phyloP scores from a whole-genome alignment of 2,329 filamentous ascomycete species.

The Pyrenochaeta sp. region DNA sequence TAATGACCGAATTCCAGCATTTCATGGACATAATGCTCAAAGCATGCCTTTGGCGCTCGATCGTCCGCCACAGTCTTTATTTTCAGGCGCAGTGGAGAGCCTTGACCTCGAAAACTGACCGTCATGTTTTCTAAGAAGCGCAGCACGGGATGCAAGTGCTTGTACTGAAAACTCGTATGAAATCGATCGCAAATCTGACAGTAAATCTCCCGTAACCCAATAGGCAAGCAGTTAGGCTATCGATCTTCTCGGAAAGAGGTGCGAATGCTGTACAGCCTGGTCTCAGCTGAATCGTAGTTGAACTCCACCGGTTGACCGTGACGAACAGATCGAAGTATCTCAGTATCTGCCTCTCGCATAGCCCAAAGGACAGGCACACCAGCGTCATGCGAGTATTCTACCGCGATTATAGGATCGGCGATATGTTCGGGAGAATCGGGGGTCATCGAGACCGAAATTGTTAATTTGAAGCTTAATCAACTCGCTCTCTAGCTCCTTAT shows the following conservation, averaged over 20 bases:
- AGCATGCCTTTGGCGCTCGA: not conserved
- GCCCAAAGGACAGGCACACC: not conserved
- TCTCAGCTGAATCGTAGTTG: not conserved
- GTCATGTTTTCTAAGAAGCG: constrained; percentile 3
- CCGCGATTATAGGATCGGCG: not conserved
- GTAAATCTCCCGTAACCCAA: not conserved
- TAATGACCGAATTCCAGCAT: not conserved
- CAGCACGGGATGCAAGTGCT: not conserved
- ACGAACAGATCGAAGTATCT: not conserved
- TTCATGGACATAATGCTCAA: not conserved
- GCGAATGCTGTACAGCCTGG: not conserved
- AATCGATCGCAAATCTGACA: not conserved
- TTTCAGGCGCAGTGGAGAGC: not conserved
- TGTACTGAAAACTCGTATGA: not conserved
- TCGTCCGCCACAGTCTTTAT: not conserved
- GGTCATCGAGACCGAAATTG: not conserved
- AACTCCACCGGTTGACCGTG: not conserved
- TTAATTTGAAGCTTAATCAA: not conserved
- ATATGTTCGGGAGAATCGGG: too few relatives aligned
- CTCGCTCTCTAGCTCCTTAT: not conserved
- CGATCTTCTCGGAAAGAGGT: not conserved
- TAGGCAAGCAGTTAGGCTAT: not conserved
- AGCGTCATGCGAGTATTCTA: not conserved
- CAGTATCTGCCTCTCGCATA: not conserved
- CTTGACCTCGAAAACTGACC: not conserved